Conservation (phyloP, 495 filamentous ascomycete species). For the Podospora pseudocomata region DNA sequence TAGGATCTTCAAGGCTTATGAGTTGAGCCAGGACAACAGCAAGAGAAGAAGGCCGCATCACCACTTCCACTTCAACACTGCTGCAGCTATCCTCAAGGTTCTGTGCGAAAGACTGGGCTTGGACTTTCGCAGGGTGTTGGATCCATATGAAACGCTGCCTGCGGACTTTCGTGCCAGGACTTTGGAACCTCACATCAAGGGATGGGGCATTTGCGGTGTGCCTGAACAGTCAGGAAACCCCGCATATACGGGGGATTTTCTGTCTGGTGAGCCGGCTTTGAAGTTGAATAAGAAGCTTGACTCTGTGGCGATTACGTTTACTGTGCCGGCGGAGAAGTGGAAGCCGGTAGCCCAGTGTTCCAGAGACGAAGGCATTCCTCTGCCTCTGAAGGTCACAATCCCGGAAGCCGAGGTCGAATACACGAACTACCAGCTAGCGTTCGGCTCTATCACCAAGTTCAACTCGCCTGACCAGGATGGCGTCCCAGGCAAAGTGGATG, state of each 20-base stretch:
- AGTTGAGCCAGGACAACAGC: neutral
- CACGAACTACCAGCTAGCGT: conserved; percentile 29
- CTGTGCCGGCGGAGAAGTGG: neutral
- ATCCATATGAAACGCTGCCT: neutral
- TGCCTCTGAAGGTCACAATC: conserved; percentile 18
- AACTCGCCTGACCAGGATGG: conserved; percentile 25
- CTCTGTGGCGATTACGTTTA: neutral
- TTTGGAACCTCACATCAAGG: neutral
- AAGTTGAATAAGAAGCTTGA: neutral
- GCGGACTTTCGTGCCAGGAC: neutral
- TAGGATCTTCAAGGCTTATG: neutral
- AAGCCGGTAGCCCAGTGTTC: neutral
- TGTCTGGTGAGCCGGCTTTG: neutral
- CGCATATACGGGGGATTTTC: neutral
- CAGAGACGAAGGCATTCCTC: conserved; percentile 1
- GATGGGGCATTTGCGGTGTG: neutral
- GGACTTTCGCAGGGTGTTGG: neutral
- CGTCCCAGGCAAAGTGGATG: conserved; percentile 21
- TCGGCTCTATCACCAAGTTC: conserved; percentile 29
- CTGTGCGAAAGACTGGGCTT: neutral
- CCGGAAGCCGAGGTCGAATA: neutral
- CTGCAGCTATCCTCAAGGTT: neutral
- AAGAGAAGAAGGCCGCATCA: neutral
- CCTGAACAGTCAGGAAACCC: neutral
- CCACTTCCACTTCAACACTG: neutral